Conservation (phyloP, 805 yeast species). For the Saturnispora kantuleensis region DNA sequence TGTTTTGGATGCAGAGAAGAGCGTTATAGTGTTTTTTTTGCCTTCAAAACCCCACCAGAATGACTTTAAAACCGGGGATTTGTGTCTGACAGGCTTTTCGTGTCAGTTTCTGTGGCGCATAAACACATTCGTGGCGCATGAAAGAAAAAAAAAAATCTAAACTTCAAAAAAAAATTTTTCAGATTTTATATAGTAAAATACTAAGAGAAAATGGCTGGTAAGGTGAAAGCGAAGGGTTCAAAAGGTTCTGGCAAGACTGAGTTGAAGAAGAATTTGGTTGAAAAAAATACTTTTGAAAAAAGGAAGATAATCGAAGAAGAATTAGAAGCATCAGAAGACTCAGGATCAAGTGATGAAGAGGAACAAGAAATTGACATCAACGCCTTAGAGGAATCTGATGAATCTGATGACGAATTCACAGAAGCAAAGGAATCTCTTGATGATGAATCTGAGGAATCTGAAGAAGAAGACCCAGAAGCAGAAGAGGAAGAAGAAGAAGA, state of each 20-base stretch:
- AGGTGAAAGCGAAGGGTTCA: constrained; percentile 27
- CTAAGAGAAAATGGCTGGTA: constrained; percentile 20
- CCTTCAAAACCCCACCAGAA: no score
- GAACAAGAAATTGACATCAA: constrained; percentile 15
- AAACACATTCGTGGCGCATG: neutral
- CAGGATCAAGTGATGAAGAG: constrained; percentile 30
- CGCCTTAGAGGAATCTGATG: constrained; percentile 14
- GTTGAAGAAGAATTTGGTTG: constrained; percentile 14
- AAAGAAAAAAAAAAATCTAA: no score
- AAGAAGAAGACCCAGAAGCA: constrained; percentile 28
- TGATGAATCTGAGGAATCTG: constrained; percentile 29
- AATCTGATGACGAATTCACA: constrained; percentile 23
- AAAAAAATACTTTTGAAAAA: constrained; percentile 31
- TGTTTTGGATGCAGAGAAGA: no score
- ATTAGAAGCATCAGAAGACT: constrained; percentile 30
- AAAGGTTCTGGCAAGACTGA: constrained; percentile 20
- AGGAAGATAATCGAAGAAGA: constrained; percentile 21
- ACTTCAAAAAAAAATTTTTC: no score
- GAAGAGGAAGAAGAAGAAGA: constrained; percentile 43
- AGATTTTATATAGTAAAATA: neutral
- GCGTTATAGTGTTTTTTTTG: no score
- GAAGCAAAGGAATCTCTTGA: constrained; percentile 11
- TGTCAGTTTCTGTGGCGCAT: no score
- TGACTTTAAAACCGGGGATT: no score
- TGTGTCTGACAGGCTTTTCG: no score